Evolutionary conservation across 164 flowering plant genomes (phyloP).

Genomic region (Umbellularia californica): DNA sequence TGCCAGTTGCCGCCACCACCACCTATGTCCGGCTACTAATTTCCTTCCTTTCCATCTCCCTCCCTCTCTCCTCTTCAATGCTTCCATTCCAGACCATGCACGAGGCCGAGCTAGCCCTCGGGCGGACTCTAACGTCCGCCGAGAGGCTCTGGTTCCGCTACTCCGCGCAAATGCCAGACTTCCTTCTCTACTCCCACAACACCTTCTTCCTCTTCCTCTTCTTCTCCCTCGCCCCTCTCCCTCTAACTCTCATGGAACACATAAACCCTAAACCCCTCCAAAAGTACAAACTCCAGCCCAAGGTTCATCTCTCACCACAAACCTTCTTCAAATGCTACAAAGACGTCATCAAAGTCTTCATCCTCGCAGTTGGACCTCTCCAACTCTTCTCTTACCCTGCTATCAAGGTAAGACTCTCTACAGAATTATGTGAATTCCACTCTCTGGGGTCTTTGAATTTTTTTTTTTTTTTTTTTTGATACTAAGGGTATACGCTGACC

Average conservation of each 20-base stretch:
- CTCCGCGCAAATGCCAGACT: constrained; percentile 61
- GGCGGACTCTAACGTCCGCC: constrained; percentile 51
- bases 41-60: background rate
- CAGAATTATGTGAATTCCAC: too few relatives aligned
- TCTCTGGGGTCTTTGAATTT: too few relatives aligned
- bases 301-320: constrained; percentile 33
- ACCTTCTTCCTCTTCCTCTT: constrained; percentile 60
- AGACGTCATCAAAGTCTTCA: constrained; percentile 57
- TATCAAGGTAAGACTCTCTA: constrained; percentile 19
- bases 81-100: constrained; percentile 50
- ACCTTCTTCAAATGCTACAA: constrained; percentile 60
- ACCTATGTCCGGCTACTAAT: background rate
- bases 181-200: constrained; percentile 67
- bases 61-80: constrained; percentile 30
- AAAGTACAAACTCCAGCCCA: constrained; percentile 77
- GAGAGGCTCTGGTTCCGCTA: constrained; percentile 82
- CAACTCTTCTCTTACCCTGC: constrained; percentile 77
- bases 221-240: constrained; percentile 66
- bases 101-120: constrained; percentile 56
- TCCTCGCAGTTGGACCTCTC: constrained; percentile 70
- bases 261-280: constrained; percentile 26
- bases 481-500: too few relatives aligned
- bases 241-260: constrained; percentile 45
- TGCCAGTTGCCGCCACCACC: too few relatives aligned
- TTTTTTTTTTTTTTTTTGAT: too few relatives aligned